Base-by-base conservation (phyloP, 2,329 filamentous ascomycete genomes). In the Arthrinium puccinioides region DNA sequence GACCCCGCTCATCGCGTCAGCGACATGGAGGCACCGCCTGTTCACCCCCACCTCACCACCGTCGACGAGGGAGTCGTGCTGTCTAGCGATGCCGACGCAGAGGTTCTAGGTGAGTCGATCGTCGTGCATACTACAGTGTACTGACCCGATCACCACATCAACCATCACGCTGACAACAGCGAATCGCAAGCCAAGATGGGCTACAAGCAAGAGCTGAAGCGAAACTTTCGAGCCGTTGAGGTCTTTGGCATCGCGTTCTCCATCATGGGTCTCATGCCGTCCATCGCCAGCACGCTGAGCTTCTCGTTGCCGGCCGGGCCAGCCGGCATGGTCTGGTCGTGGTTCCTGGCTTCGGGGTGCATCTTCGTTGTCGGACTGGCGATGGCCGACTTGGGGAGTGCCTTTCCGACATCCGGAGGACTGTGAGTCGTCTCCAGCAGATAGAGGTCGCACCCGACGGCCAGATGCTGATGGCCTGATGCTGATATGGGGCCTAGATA, bases 201-300 rank as follows among this genome's bases (percentile, higher is more conserved):
- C 32, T 35, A 35, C 23, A 26, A 35, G 32, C 32, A 35, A 18
- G 32, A 35, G 18, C 32, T 35, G 21, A 35, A 35, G 32, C 32
- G 32, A 11, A 27, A 35, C 13, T 35, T 27, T 18, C 24, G 32
- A 15, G 15, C 32, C 16, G 16, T 35, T 18, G 32, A 35, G 23
- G 21, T 35, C 32, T 35, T 35, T 18, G 32, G 32, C 13, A n/a
- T 35, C 24, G 32, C 24, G 21, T 35, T 35, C 23, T 35, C 32
- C 21, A 35, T 26, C 24, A 35, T 35, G 32, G 24, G 32, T n/a
- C 32, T 35, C 4, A 19, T 35, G 23, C 32, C 32, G 18, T 35
- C 32, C 32, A 35, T 35, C 24, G 32, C 32, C 14, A 35, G 9
- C 24, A 35, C 32, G 15, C 15, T 35, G 21, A 21, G 16, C 32